Evolutionary conservation across 768 basidiomycete genomes (phyloP).

Genomic region (Mycena epipterygia): DNA sequence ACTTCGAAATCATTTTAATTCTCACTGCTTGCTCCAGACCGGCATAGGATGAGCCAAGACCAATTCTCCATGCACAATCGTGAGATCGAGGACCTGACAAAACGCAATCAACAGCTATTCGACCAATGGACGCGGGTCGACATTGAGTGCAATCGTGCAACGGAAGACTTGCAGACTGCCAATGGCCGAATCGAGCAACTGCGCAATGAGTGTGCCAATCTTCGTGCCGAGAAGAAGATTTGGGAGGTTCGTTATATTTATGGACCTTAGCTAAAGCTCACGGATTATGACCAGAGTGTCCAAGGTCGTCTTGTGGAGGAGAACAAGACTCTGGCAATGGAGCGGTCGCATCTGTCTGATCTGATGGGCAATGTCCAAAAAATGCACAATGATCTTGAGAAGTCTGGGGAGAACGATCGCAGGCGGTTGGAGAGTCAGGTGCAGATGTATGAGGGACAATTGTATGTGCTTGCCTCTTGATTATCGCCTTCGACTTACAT

Average conservation of each 20-base stretch:
- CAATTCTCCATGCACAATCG: conserved; percentile 71
- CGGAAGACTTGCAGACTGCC: conserved; percentile 73
- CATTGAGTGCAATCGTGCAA: conserved; percentile 77
- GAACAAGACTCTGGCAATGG: conserved; percentile 82
- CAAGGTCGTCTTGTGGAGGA: conserved; percentile 88
- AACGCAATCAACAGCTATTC: conserved; percentile 79
- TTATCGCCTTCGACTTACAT: background rate
- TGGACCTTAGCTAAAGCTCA: conserved; percentile 21
- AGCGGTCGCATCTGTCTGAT: conserved; percentile 88
- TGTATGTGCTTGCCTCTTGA: conserved; percentile 58
- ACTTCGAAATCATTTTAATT: background rate
- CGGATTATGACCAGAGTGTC: conserved; percentile 65
- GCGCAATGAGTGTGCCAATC: conserved; percentile 87
- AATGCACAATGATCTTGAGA: conserved; percentile 91
- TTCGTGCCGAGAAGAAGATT: conserved; percentile 93
- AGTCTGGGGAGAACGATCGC: conserved; percentile 86
- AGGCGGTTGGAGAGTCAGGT: conserved; percentile 85
- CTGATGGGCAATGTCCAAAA: conserved; percentile 91
- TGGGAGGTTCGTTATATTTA: conserved; percentile 76
- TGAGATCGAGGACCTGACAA: conserved; percentile 75
- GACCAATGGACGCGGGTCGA: conserved; percentile 83
- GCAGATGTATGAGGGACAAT: conserved; percentile 82
- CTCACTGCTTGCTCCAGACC: conserved; percentile 60
- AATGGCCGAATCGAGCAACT: conserved; percentile 79
- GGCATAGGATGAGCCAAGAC: conserved; percentile 79